Percentiles rank a stretch among this genome's conserved stretches.
These are phyloP conservation scores for Brassica napus DNA, from an alignment of 345 rosid species.

Conservation along the genomic window DNA sequence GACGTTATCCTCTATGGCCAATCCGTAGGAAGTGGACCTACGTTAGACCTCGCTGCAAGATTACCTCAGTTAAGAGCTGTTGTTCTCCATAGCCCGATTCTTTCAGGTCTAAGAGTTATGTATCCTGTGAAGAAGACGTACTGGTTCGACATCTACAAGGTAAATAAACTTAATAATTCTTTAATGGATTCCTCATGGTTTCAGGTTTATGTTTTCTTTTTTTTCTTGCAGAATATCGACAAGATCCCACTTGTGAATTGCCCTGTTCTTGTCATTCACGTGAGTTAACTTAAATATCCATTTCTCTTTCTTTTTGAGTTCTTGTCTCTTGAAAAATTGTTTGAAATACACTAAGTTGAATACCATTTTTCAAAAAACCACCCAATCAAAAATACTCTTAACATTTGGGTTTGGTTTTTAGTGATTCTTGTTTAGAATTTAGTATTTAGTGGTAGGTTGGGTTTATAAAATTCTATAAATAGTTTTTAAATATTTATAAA, in stretches of 20 bases:
- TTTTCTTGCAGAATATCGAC: conserved; percentile 80
- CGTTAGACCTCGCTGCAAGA: conserved; percentile 85
- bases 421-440: too few relatives aligned
- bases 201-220: conserved; percentile 19
- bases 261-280: conserved; percentile 92
- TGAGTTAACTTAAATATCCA: conserved; percentile 46
- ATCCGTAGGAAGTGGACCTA: conserved; percentile 99
- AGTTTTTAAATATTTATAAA: too few relatives aligned
- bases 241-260: conserved; percentile 91
- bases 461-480: too few relatives aligned
- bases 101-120: conserved; percentile 97
- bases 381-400: too few relatives aligned
- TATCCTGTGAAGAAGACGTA: conserved; percentile 94
- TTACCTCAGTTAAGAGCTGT: conserved; percentile 79
- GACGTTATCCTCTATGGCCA: conserved; percentile 93
- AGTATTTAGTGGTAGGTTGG: too few relatives aligned
- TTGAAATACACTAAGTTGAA: too few relatives aligned
- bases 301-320: neutral
- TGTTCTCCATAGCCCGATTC: conserved; percentile 94
- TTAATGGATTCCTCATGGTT: neutral
- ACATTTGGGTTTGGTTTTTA: too few relatives aligned
- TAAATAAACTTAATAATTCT: conserved; percentile 33
- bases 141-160: conserved; percentile 99
- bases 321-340: too few relatives aligned
- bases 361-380: too few relatives aligned